Conservation (phyloP, 805 yeast genomes). For the Saccharomycopsis fodiens region DNA sequence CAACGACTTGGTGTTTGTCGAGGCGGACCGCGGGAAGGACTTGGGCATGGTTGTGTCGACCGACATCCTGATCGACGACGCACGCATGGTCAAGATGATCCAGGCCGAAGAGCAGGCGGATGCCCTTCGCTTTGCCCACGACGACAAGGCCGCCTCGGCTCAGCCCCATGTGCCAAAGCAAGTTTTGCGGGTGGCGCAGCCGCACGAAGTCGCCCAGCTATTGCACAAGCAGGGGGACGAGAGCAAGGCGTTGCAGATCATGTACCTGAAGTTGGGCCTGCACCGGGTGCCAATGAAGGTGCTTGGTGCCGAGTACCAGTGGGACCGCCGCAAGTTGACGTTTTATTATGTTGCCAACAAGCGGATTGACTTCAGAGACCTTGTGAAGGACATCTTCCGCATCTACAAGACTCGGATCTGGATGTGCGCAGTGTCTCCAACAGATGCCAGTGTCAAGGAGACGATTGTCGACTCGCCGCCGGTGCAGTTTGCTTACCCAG, state of each 20-base stretch:
- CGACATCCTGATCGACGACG: constrained; percentile 56
- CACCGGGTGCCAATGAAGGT: constrained; percentile 47
- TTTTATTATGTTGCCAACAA: constrained; percentile 58
- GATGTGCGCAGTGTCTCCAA: constrained; percentile 65
- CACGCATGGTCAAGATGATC: constrained; percentile 54
- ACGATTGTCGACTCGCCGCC: constrained; percentile 5
- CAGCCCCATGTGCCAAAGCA: constrained; percentile 62
- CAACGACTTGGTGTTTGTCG: constrained; percentile 73
- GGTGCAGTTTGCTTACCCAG: neutral
- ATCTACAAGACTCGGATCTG: constrained; percentile 76
- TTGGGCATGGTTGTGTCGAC: constrained; percentile 58
- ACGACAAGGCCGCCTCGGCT: constrained; percentile 14
- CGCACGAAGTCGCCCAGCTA: constrained; percentile 52
- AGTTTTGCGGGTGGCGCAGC: constrained; percentile 53
- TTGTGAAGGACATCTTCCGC: constrained; percentile 67
- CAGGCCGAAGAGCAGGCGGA: constrained; percentile 69
- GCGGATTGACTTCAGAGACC: constrained; percentile 70
- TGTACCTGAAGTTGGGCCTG: constrained; percentile 49
- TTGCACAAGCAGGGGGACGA: constrained; percentile 58
- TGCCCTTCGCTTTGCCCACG: constrained; percentile 34
- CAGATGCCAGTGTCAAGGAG: constrained; percentile 12
- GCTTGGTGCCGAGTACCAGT: constrained; percentile 77
- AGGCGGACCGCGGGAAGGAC: constrained; percentile 78
- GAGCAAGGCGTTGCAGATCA: constrained; percentile 55
- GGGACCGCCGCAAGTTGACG: constrained; percentile 75